Evolutionary conservation across 495 filamentous ascomycete genomes (phyloP), one percentile per base, ranked within the genome.

Genomic region (Podospora anserina): DNA sequence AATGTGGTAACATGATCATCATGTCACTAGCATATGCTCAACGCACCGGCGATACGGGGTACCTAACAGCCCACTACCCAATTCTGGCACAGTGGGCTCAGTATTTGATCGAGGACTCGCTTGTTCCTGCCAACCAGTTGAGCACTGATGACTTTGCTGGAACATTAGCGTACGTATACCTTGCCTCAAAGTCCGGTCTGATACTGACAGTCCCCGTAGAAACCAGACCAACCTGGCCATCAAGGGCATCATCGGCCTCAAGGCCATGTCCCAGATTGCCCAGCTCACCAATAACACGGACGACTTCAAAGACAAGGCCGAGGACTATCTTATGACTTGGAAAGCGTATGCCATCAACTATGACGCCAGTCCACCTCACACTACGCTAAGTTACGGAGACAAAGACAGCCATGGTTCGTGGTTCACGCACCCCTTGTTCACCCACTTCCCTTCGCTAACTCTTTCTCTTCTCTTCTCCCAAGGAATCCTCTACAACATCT

Each of bases 71-170:
- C 11, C 91, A 89, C 76, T 97, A 96, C 77, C 72, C 75, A 11
- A 84, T 94, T 6, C 91, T 93, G 82, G 90, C 87, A 68, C 90
- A 95, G 71, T 97, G 94, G 93, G 93, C 94, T 0, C 83, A 86
- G 9, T 97, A 94, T 73, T 82, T 97, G 19, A 86, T 97, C 28
- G 88, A 94, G 9, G 92, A 89, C 78, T 88, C 90, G 18, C 79
- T 97, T 63, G 87, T 92, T 71, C 94, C 94, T 4, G 86, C 88
- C 16, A 89, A 92, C 69, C 94, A 97, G 76, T 88, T 97, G 30
- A 94, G 89, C 27, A 97, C 94, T 3, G 94, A 97, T 76, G 94
- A 97, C 76, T 97, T 97, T 76, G 94, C 94, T 7, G 94, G 94
- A 58, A 90, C 90, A 75, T 83, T 97, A 28, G 88, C 72, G 74